phyloP scores from a whole-genome alignment of 257 asterid genomes.

The Jacaranda mimosifolia region DNA sequence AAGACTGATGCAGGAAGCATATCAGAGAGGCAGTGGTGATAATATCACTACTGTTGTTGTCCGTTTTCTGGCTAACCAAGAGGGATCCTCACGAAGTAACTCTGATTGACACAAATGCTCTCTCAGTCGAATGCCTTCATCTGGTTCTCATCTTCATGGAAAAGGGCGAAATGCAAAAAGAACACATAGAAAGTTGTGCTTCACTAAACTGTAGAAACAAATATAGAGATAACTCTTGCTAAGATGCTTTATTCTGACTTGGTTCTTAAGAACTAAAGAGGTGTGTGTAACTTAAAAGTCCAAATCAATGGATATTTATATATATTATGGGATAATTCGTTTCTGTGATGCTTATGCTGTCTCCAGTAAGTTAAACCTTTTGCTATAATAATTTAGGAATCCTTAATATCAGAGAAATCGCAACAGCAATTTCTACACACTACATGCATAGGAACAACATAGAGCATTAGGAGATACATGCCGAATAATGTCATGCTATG shows the following conservation, averaged over 20 bases:
- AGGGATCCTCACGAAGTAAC: constrained; percentile 55
- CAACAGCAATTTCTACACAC: neutral
- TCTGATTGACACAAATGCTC: constrained; percentile 43
- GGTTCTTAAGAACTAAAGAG: constrained; percentile 3
- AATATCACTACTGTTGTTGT: constrained; percentile 86
- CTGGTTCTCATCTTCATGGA: neutral
- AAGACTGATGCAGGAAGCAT: constrained; percentile 88
- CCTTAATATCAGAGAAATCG: neutral
- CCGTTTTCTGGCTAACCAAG: constrained; percentile 65
- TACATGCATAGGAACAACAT: constrained; percentile 12
- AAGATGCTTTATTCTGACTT: constrained; percentile 13
- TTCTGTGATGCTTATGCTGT: neutral
- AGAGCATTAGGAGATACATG: neutral
- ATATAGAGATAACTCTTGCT: constrained; percentile 20
- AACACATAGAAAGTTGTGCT: constrained; percentile 39
- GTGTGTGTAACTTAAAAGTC: constrained; percentile 4
- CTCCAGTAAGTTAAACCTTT: neutral
- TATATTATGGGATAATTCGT: constrained; percentile 3
- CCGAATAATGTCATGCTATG: constrained; percentile 3
- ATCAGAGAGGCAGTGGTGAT: constrained; percentile 91
- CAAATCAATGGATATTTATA: constrained; percentile 5
- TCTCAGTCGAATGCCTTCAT: constrained; percentile 1
- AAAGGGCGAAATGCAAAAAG: neutral
- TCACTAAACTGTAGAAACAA: constrained; percentile 38
- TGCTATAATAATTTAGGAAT: neutral